Conservation (phyloP, 208 protist genomes). For the Leishmania arabica region DNA sequence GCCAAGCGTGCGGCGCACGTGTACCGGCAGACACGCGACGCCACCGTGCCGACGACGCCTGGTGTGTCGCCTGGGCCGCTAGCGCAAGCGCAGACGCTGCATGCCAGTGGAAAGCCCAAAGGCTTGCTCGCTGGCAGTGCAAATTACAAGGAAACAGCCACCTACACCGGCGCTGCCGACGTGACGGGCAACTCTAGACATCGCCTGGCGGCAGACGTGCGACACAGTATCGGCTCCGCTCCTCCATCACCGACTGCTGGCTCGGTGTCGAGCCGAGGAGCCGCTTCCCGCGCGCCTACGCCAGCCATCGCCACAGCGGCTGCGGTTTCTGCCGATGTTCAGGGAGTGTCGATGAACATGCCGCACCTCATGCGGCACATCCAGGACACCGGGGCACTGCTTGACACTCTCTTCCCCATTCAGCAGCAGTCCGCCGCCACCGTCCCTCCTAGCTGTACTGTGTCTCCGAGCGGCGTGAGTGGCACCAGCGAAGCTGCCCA, state of each 20-base stretch:
- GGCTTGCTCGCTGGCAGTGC: background rate
- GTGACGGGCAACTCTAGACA: background rate
- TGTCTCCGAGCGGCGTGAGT: background rate
- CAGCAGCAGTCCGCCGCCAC: background rate
- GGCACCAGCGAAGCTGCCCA: background rate
- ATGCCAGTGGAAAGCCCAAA: background rate
- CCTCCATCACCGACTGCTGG: conserved; percentile 13
- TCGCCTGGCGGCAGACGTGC: conserved; percentile 3
- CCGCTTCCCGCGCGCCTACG: background rate
- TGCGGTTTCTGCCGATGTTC: background rate
- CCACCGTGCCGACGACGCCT: background rate
- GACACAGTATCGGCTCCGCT: background rate
- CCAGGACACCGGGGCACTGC: conserved; percentile 44
- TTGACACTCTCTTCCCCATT: conserved; percentile 64
- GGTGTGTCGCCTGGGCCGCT: background rate
- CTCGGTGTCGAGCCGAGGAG: background rate
- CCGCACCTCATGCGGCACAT: conserved; percentile 45
- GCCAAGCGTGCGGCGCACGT: conserved; percentile 30
- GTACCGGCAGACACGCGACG: conserved; percentile 10
- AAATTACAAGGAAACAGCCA: background rate
- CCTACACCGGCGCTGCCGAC: background rate
- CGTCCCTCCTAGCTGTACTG: background rate
- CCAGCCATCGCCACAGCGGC: conserved; percentile 14
- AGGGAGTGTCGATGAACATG: conserved; percentile 19
- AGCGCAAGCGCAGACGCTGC: background rate